Percentiles rank a stretch among this genome's conserved stretches.
Conservation (phyloP, 2,329 filamentous ascomycete species). For the Akanthomyces dipterigenus region DNA sequence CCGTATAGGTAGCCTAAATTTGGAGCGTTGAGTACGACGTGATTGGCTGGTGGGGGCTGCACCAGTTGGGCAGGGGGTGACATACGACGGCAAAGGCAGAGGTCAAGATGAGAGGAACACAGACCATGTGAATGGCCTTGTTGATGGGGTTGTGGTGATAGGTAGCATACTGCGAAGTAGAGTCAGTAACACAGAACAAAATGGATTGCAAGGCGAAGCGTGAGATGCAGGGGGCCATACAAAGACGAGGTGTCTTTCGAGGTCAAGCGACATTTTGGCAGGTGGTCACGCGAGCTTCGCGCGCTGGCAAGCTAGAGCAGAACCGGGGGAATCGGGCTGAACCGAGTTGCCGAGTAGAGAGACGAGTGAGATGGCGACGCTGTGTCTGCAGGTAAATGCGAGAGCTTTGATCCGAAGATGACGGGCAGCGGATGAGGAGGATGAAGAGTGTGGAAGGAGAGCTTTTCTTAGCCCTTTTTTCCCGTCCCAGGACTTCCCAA, state of each 20-base stretch:
- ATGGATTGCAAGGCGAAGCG: background rate
- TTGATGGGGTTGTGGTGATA: constrained; percentile 78
- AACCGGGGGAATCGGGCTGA: background rate
- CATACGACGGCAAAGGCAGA: constrained; percentile 64
- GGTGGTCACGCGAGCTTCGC: constrained; percentile 12
- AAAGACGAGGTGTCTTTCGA: constrained; percentile 77
- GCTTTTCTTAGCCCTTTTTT: constrained; percentile 4
- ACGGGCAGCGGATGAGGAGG: background rate
- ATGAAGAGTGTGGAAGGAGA: constrained; percentile 1
- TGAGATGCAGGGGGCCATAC: constrained; percentile 43
- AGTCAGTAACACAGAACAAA: constrained; percentile 10
- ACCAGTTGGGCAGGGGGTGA: constrained; percentile 1
- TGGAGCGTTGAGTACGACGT: constrained; percentile 8
- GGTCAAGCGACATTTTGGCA: constrained; percentile 58
- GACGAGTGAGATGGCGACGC: background rate
- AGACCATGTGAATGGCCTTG: constrained; percentile 70
- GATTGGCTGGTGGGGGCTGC: background rate
- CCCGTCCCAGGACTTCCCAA: background rate
- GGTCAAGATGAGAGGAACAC: constrained; percentile 69
- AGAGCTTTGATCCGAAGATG: background rate
- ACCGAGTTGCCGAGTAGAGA: background rate
- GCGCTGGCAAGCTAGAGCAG: constrained; percentile 3
- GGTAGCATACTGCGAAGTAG: constrained; percentile 62
- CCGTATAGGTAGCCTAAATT: constrained; percentile 53
- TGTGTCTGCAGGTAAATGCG: background rate